phyloP scores from a whole-genome alignment of 1,284 basidiomycete species.

The Ganoderma resinaceum region DNA sequence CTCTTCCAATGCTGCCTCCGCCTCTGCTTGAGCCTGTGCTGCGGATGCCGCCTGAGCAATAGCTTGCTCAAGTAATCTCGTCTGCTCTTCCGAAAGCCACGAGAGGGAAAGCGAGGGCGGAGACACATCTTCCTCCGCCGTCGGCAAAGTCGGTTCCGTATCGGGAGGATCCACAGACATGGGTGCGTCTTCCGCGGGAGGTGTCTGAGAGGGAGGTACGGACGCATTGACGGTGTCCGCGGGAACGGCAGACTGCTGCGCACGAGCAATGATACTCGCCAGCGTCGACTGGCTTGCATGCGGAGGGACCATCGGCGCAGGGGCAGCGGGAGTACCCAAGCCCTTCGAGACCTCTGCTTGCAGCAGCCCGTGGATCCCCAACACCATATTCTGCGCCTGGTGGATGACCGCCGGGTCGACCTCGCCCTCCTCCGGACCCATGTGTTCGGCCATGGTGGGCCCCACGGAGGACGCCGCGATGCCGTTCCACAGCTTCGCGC shows the following conservation, averaged over 20 bases:
- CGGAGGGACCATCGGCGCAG: conserved; percentile 42
- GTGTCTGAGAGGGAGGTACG: conserved; percentile 10
- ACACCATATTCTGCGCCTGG: conserved; percentile 58
- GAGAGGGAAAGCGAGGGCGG: conserved; percentile 55
- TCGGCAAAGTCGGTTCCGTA: not conserved
- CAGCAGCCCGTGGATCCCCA: conserved; percentile 63
- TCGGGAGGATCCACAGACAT: conserved; percentile 17
- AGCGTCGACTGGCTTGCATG: conserved; percentile 64
- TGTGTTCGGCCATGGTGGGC: conserved; percentile 23
- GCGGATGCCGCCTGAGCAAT: conserved; percentile 73
- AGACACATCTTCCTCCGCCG: not conserved
- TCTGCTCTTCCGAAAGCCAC: conserved; percentile 74
- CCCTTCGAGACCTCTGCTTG: conserved; percentile 64
- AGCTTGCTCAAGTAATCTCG: conserved; percentile 68
- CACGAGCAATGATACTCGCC: conserved; percentile 70
- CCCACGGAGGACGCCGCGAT: conserved; percentile 49
- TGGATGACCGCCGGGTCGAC: conserved; percentile 56
- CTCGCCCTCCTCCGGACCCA: conserved; percentile 67
- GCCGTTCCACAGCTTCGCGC: conserved; percentile 67
- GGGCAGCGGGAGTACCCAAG: conserved; percentile 51
- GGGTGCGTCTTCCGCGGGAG: conserved; percentile 13
- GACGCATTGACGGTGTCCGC: conserved; percentile 40
- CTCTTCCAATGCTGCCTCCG: conserved; percentile 73
- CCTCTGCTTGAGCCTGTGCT: conserved; percentile 77
- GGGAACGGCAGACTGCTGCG: conserved; percentile 51